Evolutionary conservation across 2,329 filamentous ascomycete genomes (phyloP), one percentile per base, ranked within the genome.

Genomic region (Simplicillium aogashimaense): DNA sequence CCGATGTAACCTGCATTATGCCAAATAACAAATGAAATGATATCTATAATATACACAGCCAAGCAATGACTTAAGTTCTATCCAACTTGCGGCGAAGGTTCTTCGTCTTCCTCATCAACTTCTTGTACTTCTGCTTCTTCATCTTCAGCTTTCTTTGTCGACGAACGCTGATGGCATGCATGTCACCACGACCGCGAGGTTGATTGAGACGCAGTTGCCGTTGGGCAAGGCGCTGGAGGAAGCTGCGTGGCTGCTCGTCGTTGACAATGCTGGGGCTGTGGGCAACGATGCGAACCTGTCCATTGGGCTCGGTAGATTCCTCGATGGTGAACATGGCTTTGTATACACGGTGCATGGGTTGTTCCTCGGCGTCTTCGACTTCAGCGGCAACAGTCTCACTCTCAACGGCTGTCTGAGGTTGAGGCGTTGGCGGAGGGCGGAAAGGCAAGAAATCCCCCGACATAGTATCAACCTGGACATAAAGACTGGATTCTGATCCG

Each of bases 91-190:
- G 80, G 59, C 90, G 82, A 69, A 88, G 64, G 59, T 86, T 90
- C 61, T 90, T 79, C 56, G 90, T 95, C 64, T 80, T 77, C 73
- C 83, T 86, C 85, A 95, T 88, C 51, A 97, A 72, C 78, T 98
- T 98, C 88, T 95, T 97, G 67, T 95, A 95, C 81, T 98, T 98
- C 77, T 97, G 90, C 78, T 97, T 98, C 85, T 98, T 98, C 89
- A 98, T 98, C 78, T 88, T 95, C 57, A 95, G 69, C 69, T 92
- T 94, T 58, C 88, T 74, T 65, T 94, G 87, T 62, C 92, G 76
- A 72, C 83, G 88, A 52, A 95, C 90, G 57, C 86, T 94, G 58
- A 98, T 87, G 47, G 87, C 77, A 45, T 81, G 67, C 82, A 95
- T 89, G 51, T 67, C 63, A 43, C 60, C 61, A 48, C 65, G 66